A percentile compares a stretch with the other conserved stretches of the same genome.
Evolutionary conservation across 192 early-diverging fungal species (phyloP).

Genomic region (Linnemannia schmuckeri): DNA sequence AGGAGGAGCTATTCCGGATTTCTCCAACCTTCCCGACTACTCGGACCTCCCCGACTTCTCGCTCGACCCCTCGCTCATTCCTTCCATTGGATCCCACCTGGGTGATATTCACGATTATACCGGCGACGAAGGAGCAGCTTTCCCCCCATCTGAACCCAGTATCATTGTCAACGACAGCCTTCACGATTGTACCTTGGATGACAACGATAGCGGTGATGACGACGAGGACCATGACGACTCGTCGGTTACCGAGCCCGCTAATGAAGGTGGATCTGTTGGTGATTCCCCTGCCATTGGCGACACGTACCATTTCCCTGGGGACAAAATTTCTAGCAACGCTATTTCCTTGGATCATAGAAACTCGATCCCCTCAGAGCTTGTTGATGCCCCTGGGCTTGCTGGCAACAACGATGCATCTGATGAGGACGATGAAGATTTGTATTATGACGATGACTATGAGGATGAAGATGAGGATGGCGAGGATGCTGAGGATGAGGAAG

Average conservation of each 20-base stretch:
- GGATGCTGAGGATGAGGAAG: background rate
- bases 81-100: background rate
- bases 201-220: background rate
- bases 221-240: background rate
- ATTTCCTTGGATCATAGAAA: too few relatives aligned
- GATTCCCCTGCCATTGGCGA: too few relatives aligned
- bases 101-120: too few relatives aligned
- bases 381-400: too few relatives aligned
- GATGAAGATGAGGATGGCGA: constrained; percentile 1
- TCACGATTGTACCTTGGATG: background rate
- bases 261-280: background rate
- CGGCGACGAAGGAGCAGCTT: background rate
- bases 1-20: background rate
- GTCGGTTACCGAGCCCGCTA: background rate
- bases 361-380: too few relatives aligned
- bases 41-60: too few relatives aligned
- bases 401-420: too few relatives aligned
- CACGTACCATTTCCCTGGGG: too few relatives aligned
- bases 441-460: background rate
- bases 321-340: too few relatives aligned
- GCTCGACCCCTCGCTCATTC: too few relatives aligned
- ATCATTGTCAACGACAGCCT: background rate
- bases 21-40: too few relatives aligned
- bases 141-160: background rate
- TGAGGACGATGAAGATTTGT: background rate